Conservation (phyloP, 1,139 yeast species). For the Sporopachydermia cereana region DNA sequence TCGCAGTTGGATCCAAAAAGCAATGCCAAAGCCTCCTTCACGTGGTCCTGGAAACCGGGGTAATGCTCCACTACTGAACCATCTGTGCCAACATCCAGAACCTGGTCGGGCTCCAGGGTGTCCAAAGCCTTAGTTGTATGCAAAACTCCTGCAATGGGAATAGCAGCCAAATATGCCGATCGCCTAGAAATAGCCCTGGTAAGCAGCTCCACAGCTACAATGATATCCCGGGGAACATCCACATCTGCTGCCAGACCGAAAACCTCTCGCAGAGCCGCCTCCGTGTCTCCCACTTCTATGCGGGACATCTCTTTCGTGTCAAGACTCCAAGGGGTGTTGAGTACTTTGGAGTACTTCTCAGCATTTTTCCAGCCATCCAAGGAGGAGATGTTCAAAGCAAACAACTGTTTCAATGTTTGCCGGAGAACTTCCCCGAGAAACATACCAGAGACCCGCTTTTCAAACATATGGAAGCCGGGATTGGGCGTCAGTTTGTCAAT, state of each 20-base stretch:
- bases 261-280: background rate
- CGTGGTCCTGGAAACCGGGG: slow-evolving; percentile 71
- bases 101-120: slow-evolving; percentile 14
- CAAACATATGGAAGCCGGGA: slow-evolving; percentile 80
- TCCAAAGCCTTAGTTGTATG: slow-evolving; percentile 44
- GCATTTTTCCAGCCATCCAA: slow-evolving; percentile 52
- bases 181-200: slow-evolving; percentile 74
- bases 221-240: slow-evolving; percentile 7
- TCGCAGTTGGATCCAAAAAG: slow-evolving; percentile 54
- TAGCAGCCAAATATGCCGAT: slow-evolving; percentile 77
- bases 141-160: slow-evolving; percentile 75
- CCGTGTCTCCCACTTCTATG: background rate
- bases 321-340: background rate
- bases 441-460: slow-evolving; percentile 90
- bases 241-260: background rate
- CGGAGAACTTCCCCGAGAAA: slow-evolving; percentile 84
- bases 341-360: background rate
- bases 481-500: slow-evolving; percentile 72
- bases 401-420: slow-evolving; percentile 55
- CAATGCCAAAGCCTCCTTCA: slow-evolving; percentile 61
- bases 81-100: slow-evolving; percentile 84
- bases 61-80: slow-evolving; percentile 89
- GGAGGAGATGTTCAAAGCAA: slow-evolving; percentile 52
- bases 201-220: slow-evolving; percentile 46
- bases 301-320: slow-evolving; percentile 1